These are phyloP conservation scores for Nannizzia gypsea DNA, from an alignment of 2,329 filamentous ascomycete species.

Conservation along the genomic window DNA sequence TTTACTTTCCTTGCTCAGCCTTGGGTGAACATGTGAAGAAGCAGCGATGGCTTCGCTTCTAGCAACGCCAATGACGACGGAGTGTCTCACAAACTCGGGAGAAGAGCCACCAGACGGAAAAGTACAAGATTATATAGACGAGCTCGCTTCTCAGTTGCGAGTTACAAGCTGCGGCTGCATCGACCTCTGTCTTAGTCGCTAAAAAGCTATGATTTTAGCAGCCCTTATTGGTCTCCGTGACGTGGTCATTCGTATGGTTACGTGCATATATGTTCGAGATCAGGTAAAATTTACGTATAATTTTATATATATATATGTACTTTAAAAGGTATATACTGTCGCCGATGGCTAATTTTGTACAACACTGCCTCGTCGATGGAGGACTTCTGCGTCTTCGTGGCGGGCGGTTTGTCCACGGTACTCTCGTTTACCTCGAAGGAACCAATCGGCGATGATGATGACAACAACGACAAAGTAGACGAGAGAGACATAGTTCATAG, in stretches of 20 bases:
- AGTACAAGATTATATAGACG: too few relatives aligned
- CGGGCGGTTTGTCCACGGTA: conserved; percentile 21
- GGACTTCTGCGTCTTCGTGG: conserved; percentile 16
- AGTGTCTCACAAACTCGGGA: too few relatives aligned
- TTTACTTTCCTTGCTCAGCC: not conserved
- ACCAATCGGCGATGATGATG: conserved; percentile 28
- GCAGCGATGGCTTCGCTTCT: not conserved
- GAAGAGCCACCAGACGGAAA: too few relatives aligned
- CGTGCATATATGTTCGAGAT: not conserved
- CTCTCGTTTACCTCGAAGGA: conserved; percentile 21
- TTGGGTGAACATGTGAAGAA: not conserved
- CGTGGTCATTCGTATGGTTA: not conserved
- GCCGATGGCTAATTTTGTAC: not conserved
- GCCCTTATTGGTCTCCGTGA: not conserved
- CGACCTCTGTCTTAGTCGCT: not conserved
- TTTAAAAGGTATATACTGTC: not conserved
- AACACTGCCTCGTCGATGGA: not conserved
- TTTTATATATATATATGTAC: too few relatives aligned
- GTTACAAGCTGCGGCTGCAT: not conserved
- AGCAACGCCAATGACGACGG: not conserved
- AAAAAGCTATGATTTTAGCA: not conserved
- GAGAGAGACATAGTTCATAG: conserved; percentile 35
- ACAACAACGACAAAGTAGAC: conserved; percentile 27
- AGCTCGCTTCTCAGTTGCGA: not conserved
- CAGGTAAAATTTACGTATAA: not conserved